Base-by-base conservation (phyloP, 176 grass and related monocot genomes). In the Rhipidocladum racemiflorum region DNA sequence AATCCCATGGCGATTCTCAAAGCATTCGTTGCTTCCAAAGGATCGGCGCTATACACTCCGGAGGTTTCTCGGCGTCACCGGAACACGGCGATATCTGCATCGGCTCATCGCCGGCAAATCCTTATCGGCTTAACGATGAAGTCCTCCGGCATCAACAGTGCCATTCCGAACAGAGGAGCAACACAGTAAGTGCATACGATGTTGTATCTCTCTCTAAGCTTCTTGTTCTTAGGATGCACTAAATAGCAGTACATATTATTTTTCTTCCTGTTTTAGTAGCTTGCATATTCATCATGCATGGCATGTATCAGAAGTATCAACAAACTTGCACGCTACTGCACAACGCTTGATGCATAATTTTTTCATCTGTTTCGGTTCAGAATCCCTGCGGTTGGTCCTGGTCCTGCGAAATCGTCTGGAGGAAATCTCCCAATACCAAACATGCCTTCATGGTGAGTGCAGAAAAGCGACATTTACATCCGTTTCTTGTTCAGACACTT, bases 391-490 rank as follows among this genome's bases (percentile, higher is more conserved):
- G 72, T 50, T 81, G 60, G 68, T 71, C 77, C 71, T 17, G 76
- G 71, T 12, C 77, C 81, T 15, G 76, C 4, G 4, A 76, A 53
- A 13, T 27, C 61, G 11, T 24, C 72, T 24, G 83, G 66, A 62
- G 77, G 59, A 77, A 91, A 87, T 54, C 53, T 87, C 14, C 85
- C 85, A 70, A 64, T 90, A 45, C 27, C 88, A 44, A 86, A 54
- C 69, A 80, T 91, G 53, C 89, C 89, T 72, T 40, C 82, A 54
- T 91, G 85, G 89, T 91, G 61, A 82, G 65, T 64, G 46, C 74
- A 57, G n/a, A 66, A 16, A 35, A n/a, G 4, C 28, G 64, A 9
- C 11, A 2, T 2, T 65, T 55, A 3, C 21, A 2, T 3, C 10
- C 0, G 4, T 24, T 85, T 4, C 70, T 27, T 76, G 65, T 59